These are phyloP conservation scores for Pleurotus salmoneostramineus DNA, from an alignment of 768 basidiomycete species.

Conservation along the genomic window DNA sequence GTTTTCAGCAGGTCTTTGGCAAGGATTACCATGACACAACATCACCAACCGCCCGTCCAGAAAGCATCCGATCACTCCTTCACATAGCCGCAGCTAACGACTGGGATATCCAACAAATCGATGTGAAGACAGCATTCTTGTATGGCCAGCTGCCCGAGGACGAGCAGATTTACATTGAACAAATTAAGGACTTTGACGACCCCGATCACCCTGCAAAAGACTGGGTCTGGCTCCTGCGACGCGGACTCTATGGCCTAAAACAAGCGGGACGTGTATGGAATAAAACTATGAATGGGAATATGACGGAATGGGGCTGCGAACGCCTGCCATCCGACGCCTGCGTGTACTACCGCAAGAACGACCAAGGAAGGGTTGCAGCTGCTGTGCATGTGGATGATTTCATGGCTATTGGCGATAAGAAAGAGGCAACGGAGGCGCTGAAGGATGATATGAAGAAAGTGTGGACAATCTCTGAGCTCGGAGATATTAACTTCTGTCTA, in stretches of 20 bases:
- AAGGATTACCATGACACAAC: slow-evolving; percentile 37
- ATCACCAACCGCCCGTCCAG: too few species aligned
- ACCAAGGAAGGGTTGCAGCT: too few species aligned
- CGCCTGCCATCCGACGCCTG: too few species aligned
- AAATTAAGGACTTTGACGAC: slow-evolving; percentile 22
- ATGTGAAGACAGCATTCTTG: slow-evolving; percentile 37
- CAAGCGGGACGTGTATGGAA: slow-evolving; percentile 25
- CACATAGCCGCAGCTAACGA: slow-evolving; percentile 21
- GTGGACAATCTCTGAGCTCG: too few species aligned
- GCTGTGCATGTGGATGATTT: too few species aligned
- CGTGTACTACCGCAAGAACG: too few species aligned
- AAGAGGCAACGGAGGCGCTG: too few species aligned
- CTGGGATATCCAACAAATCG: slow-evolving; percentile 34
- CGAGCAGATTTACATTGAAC: slow-evolving; percentile 31
- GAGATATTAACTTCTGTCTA: slow-evolving; percentile 23
- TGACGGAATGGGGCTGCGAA: slow-evolving; percentile 26
- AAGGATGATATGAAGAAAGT: too few species aligned
- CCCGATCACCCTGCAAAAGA: slow-evolving; percentile 17
- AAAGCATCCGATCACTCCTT: too few species aligned
- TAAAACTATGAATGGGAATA: slow-evolving; percentile 20
- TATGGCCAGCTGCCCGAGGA: slow-evolving; percentile 26
- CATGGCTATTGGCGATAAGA: too few species aligned
- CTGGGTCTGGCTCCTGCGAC: background rate
- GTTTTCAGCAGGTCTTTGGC: slow-evolving; percentile 36
- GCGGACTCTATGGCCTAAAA: slow-evolving; percentile 30